phyloP scores from a whole-genome alignment of 441 rosid species.

The Populus trichocarpa region DNA sequence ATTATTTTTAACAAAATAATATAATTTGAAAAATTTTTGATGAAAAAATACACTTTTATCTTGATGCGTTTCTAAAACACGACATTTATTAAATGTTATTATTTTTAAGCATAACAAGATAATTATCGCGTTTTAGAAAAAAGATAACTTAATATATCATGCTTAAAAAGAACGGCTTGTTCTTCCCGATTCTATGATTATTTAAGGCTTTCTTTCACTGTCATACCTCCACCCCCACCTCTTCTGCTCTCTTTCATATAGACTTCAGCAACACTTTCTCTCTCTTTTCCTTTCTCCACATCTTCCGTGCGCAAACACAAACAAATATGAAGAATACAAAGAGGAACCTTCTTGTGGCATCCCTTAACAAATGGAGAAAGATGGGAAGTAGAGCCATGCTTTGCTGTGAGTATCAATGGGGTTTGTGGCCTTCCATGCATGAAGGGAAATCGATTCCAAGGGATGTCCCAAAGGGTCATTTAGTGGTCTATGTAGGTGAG shows the following conservation, averaged over 20 bases:
- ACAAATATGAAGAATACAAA: constrained; percentile 29
- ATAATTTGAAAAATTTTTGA: no score
- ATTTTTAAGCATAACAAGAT: accelerated
- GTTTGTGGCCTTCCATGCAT: constrained; percentile 39
- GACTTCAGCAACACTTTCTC: constrained; percentile 7
- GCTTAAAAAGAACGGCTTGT: neutral
- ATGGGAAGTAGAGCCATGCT: constrained; percentile 46
- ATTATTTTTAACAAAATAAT: no score
- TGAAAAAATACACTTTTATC: no score
- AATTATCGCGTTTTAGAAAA: accelerated
- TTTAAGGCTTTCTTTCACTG: constrained; percentile 32
- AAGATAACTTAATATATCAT: no score
- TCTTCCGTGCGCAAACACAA: neutral
- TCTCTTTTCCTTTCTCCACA: constrained; percentile 4
- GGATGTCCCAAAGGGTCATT: constrained; percentile 91
- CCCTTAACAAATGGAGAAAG: constrained; percentile 55
- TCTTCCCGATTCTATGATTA: constrained; percentile 18
- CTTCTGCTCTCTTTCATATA: constrained; percentile 6
- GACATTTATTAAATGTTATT: no score
- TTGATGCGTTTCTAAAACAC: accelerated
- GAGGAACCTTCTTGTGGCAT: constrained; percentile 39
- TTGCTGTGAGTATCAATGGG: constrained; percentile 53
- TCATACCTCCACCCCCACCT: constrained; percentile 19
- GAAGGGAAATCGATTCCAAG: constrained; percentile 55
- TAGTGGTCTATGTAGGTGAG: constrained; percentile 86